These are phyloP conservation scores for Boletus vinaceobasis DNA, from an alignment of 768 basidiomycete species.

Conservation along the genomic window DNA sequence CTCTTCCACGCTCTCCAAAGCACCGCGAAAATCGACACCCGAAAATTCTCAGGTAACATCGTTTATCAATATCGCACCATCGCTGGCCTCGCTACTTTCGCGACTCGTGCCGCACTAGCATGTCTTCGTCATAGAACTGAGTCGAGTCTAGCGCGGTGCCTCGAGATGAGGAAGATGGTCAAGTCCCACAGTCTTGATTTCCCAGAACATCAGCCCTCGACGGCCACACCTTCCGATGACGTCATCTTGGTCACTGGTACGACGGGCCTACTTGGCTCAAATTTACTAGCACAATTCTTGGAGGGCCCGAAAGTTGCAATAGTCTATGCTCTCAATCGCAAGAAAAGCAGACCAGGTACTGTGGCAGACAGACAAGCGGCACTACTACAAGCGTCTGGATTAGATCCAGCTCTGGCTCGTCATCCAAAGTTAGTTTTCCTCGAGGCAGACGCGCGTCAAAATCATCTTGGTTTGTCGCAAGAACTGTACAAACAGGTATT, in stretches of 20 bases:
- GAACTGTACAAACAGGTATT: conserved; percentile 27
- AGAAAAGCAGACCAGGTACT: conserved; percentile 11
- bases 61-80: conserved; percentile 38
- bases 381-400: conserved; percentile 29
- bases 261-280: conserved; percentile 33
- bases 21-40: conserved; percentile 17
- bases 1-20: conserved; percentile 35
- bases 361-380: conserved; percentile 26
- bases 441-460: conserved; percentile 26
- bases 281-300: conserved; percentile 25
- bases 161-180: conserved; percentile 13
- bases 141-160: conserved; percentile 9
- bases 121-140: conserved; percentile 16
- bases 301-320: conserved; percentile 5
- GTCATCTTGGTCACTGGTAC: conserved; percentile 34
- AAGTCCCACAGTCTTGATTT: conserved; percentile 2
- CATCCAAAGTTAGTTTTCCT: conserved; percentile 33
- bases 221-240: neutral
- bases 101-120: conserved; percentile 4
- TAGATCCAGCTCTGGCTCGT: conserved; percentile 26
- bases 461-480: conserved; percentile 26
- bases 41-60: conserved; percentile 29
- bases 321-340: conserved; percentile 32
- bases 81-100: conserved; percentile 17
- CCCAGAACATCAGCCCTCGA: conserved; percentile 6